phyloP scores from a whole-genome alignment of 768 basidiomycete genomes.

The Podaxis pistillaris region DNA sequence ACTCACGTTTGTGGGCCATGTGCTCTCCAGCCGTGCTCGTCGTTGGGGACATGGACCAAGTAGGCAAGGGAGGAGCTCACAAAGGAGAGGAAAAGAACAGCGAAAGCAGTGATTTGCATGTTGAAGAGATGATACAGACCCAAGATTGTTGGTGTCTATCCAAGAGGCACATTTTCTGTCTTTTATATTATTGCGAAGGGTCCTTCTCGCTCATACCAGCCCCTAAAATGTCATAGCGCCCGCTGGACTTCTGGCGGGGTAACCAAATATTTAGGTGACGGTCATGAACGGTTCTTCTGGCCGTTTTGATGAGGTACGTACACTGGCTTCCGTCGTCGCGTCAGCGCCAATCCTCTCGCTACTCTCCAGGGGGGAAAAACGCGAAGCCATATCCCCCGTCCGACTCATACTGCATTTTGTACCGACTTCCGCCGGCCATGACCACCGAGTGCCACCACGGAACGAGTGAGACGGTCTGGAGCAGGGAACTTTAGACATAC shows the following conservation, averaged over 20 bases:
- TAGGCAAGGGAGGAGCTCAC: conserved; percentile 9
- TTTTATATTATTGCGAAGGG: background rate
- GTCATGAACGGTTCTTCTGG: background rate
- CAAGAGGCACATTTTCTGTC: no score
- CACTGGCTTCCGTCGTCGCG: background rate
- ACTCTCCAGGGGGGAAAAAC: no score
- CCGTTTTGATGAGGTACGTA: background rate
- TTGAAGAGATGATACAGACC: background rate
- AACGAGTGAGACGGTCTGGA: no score
- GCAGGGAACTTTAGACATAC: no score
- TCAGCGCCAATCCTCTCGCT: background rate
- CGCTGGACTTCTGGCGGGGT: background rate
- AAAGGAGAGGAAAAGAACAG: conserved; percentile 9
- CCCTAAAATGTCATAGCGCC: background rate
- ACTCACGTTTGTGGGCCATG: conserved; percentile 3
- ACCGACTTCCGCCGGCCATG: no score
- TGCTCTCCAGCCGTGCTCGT: conserved; percentile 5
- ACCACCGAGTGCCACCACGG: no score
- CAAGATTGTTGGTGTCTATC: background rate
- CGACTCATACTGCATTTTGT: no score
- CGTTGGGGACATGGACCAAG: conserved; percentile 11
- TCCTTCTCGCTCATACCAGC: background rate
- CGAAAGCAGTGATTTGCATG: conserved; percentile 1
- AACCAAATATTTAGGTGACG: background rate
- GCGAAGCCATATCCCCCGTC: no score